Base-by-base conservation (phyloP, 352 stramenopile genomes). In the Phytopythium cucurbitacearum region DNA sequence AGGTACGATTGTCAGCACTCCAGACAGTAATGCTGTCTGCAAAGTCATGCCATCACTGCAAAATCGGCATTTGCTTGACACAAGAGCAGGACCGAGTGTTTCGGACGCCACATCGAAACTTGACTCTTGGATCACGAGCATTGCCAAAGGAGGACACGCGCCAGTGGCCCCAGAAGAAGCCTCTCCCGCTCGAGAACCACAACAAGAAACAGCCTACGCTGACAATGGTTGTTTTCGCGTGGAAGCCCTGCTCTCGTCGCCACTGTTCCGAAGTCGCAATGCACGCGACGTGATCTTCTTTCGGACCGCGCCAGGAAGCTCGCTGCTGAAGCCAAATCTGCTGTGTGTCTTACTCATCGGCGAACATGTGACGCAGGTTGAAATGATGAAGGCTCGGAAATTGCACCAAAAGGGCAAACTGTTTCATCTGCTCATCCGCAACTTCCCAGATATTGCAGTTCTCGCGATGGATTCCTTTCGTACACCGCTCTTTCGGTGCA, bases 391-490 rank as follows among this genome's bases (percentile, higher is more conserved):
- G 47, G 65, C 72, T 2, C 62, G 78, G 12, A 67, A 85, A n/a
- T n/a, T 61, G 3, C 76, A 91, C 41, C 65, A 85, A 16, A 69
- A 62, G 33, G 76, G 73, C 47, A 91, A 91, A 41, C 32, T 91
- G 7, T 84, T 92, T 36, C 82, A 92, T 48, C 39, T 92, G 40
- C 59, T 92, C 37, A 91, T 92, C 50, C 57, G 80, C 35, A 87
- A 89, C 53, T 62, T 88, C 10, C 77, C 80, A 0, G 60, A 71
- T 11, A 70, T 69, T 3, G 82, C 82, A 0, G 71, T 87, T 7
- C 51, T 82, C 16, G 80, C 80, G 3, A 89, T 91, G 71, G 65
- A 92, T 49, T 81, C 71, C 7, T 92, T 91, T 51, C 76, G 80
- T 3, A 71, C 67, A 3, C 82, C 82, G 5, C 47, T 89, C 7